These are phyloP conservation scores for Phytopythium helicoides DNA, from an alignment of 352 stramenopile genomes.

Conservation along the genomic window DNA sequence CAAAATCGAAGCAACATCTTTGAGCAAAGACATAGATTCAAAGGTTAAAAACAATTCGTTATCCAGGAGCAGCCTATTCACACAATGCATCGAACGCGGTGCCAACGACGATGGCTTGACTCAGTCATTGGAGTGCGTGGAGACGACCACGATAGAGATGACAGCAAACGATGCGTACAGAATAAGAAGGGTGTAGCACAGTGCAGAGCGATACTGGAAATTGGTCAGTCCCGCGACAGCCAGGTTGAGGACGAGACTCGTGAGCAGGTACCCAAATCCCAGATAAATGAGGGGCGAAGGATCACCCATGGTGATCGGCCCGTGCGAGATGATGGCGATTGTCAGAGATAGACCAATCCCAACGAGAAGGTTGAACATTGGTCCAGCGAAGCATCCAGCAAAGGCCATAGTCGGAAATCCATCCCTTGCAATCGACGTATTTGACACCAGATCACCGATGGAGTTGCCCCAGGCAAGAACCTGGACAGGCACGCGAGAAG, in stretches of 20 bases:
- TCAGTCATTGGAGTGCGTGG: constrained; percentile 28
- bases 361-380: constrained; percentile 80
- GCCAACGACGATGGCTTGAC: too few species aligned
- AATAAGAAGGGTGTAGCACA: constrained; percentile 58
- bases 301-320: constrained; percentile 50
- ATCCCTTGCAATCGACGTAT: constrained; percentile 75
- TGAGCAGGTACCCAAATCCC: constrained; percentile 62
- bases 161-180: constrained; percentile 68
- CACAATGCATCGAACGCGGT: not conserved
- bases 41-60: not conserved
- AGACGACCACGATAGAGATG: constrained; percentile 58
- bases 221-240: constrained; percentile 43
- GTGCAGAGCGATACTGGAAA: constrained; percentile 53
- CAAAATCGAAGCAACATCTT: constrained; percentile 8
- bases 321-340: constrained; percentile 50
- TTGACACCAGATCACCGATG: constrained; percentile 74
- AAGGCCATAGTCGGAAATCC: constrained; percentile 85
- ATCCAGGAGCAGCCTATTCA: not conserved
- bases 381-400: constrained; percentile 75
- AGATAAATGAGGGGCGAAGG: constrained; percentile 63
- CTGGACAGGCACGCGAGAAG: too few species aligned
- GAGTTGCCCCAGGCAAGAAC: constrained; percentile 81
- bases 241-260: constrained; percentile 70
- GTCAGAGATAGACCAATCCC: constrained; percentile 67
- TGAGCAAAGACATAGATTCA: not conserved